Evolutionary conservation across 441 rosid genomes (phyloP).

Genomic region (Eutrema salsugineum): DNA sequence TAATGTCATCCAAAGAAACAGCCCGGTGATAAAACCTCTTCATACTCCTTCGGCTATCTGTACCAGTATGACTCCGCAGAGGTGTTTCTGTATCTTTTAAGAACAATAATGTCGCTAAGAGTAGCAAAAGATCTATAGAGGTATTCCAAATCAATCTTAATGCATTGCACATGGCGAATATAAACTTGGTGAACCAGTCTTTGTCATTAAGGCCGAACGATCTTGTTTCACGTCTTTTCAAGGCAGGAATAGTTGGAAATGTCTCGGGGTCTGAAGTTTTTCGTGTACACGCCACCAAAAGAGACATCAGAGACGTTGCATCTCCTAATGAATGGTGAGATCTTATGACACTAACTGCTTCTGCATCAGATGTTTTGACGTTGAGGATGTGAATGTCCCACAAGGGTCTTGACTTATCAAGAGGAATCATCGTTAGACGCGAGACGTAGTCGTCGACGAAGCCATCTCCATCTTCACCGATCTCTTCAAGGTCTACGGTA

Average conservation of each 20-base stretch:
- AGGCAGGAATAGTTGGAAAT: background rate
- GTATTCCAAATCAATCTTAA: too few relatives aligned
- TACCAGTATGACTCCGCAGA: too few relatives aligned
- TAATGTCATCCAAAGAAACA: slow-evolving; percentile 4
- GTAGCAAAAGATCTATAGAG: too few relatives aligned
- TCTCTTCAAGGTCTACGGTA: slow-evolving; percentile 2
- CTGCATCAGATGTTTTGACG: slow-evolving; percentile 30
- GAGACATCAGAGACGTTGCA: slow-evolving; percentile 37
- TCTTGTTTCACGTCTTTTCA: background rate
- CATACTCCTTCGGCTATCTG: too few relatives aligned
- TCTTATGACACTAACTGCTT: slow-evolving; percentile 23
- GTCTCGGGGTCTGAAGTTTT: slow-evolving; percentile 22
- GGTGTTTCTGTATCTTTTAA: too few relatives aligned
- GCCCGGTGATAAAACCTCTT: too few relatives aligned
- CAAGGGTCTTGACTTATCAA: slow-evolving; percentile 32
- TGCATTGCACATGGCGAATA: too few relatives aligned
- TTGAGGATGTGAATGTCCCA: slow-evolving; percentile 40
- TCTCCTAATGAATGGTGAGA: slow-evolving; percentile 34
- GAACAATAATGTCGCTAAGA: too few relatives aligned
- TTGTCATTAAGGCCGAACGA: background rate
- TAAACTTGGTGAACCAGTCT: background rate
- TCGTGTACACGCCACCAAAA: slow-evolving; percentile 33
- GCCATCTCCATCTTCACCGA: background rate
- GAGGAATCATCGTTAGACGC: background rate
- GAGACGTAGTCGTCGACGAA: slow-evolving; percentile 29